Evolutionary conservation across 2,329 filamentous ascomycete species (phyloP).

Genomic region (Chrysosphaeria jannelii): DNA sequence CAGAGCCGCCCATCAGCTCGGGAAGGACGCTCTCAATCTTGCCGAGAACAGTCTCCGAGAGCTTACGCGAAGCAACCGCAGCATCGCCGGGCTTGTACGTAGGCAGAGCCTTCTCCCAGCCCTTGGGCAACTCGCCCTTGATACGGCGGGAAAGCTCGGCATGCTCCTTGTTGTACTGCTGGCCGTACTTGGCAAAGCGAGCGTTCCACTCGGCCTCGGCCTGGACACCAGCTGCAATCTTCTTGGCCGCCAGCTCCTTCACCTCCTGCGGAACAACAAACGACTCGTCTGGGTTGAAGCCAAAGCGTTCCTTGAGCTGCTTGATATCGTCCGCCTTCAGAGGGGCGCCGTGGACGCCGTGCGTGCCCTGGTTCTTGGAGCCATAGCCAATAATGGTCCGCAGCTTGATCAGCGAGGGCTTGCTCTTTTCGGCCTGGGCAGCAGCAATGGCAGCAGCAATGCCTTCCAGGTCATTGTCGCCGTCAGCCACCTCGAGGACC

Average conservation of each 20-base stretch:
- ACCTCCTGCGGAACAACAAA: conserved; percentile 89
- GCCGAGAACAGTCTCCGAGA: conserved; percentile 77
- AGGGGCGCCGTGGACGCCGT: conserved; percentile 84
- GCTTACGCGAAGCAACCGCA: conserved; percentile 77
- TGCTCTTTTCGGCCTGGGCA: conserved; percentile 70
- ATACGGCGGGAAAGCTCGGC: conserved; percentile 59
- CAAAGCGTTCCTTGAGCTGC: conserved; percentile 81
- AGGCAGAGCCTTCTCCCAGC: conserved; percentile 85
- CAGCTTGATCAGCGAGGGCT: conserved; percentile 90
- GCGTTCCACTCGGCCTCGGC: conserved; percentile 87
- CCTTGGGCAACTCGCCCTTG: conserved; percentile 60
- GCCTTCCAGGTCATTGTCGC: conserved; percentile 59
- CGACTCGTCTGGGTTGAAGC: conserved; percentile 79
- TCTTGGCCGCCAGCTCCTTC: conserved; percentile 71
- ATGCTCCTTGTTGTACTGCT: conserved; percentile 48
- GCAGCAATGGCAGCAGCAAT: conserved; percentile 74
- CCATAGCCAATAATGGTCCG: conserved; percentile 94
- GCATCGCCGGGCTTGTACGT: conserved; percentile 65
- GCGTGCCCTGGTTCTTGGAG: conserved; percentile 74
- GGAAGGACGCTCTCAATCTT: conserved; percentile 61
- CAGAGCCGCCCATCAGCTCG: conserved; percentile 83
- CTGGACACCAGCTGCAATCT: conserved; percentile 59
- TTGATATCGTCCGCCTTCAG: conserved; percentile 85
- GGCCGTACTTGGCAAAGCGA: conserved; percentile 61
- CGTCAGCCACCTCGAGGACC: conserved; percentile 52